Conservation (phyloP, 75 land plant species). For the Selaginella tamariscina region DNA sequence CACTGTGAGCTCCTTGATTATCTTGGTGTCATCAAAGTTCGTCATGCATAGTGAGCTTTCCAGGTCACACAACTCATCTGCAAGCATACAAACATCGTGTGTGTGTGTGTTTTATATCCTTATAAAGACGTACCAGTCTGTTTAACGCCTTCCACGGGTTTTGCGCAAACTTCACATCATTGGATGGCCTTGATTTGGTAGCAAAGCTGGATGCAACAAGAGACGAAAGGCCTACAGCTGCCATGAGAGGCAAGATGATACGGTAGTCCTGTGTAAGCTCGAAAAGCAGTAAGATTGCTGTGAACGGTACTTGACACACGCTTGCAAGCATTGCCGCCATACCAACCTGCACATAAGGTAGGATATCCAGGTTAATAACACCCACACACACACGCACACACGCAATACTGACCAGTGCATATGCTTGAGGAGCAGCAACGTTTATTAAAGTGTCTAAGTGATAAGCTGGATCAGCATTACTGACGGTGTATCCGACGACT, state of each 20-base stretch:
- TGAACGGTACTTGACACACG: slow-evolving; percentile 92
- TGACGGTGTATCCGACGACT: slow-evolving; percentile 40
- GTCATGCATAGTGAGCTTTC: slow-evolving; percentile 72
- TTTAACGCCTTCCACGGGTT: background rate
- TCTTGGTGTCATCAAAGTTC: slow-evolving; percentile 25
- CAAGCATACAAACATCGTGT: no score
- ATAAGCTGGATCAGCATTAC: slow-evolving; percentile 40
- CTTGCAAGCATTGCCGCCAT: slow-evolving; percentile 99
- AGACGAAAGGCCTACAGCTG: slow-evolving; percentile 87
- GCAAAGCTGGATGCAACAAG: slow-evolving; percentile 57
- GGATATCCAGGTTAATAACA: background rate
- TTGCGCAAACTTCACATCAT: background rate
- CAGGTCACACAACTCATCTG: slow-evolving; percentile 46
- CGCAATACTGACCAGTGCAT: slow-evolving; percentile 62
- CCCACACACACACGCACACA: background rate
- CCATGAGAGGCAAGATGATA: slow-evolving; percentile 89
- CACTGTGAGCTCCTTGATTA: slow-evolving; percentile 46
- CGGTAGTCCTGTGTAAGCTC: slow-evolving; percentile 95
- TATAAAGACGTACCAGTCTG: no score
- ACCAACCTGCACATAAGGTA: slow-evolving; percentile 51
- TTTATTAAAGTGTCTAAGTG: slow-evolving; percentile 64
- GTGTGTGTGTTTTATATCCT: no score
- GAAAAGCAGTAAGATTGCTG: slow-evolving; percentile 85
- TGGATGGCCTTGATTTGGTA: slow-evolving; percentile 23
- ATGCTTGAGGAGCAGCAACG: slow-evolving; percentile 96